Evolutionary conservation across 768 basidiomycete species (phyloP), one percentile per base, ranked within the genome.

Genomic region (Collybia sp.): DNA sequence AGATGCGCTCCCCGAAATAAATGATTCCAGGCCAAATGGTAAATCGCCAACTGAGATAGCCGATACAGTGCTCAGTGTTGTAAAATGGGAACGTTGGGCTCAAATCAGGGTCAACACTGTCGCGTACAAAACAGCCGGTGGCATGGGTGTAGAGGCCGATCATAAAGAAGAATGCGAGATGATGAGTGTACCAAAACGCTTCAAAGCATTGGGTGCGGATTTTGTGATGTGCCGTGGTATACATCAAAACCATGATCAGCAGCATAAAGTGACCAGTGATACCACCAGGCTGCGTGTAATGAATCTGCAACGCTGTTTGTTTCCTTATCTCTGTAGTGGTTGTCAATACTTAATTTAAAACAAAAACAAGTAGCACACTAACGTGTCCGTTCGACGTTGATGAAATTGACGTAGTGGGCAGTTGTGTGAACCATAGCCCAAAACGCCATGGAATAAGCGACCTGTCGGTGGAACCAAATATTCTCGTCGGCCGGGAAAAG

Each of bases 111-210:
- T 82, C 63, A 12, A 72, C 68, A n/a, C 79, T 72, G 62, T 93
- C 91, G 40, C 93, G 91, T 48, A 97, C 93, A 66, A 97, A 97
- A 66, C 93, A 97, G 4, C 93, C 93, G 45, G 87, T 87, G 8
- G 93, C 92, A 62, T 94, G 93, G 16, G 88, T 77, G 66, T 88
- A 95, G 40, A 96, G 79, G 30, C 81, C 88, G 50, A 94, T 71
- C 82, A 94, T 89, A 71, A 94, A 93, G 71, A 93, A 90, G 75
- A 93, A 91, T 10, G 89, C 90, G 34, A 93, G 80, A 55, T 94
- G 93, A 53, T 95, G 93, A 30, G 93, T 93, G 64, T 93, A 95
- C 93, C 93, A 95, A 73, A 97, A 97, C 1, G 81, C 90, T 64
- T 97, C 93, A 66, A 94, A 96, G 70, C 83, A 89, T 65, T 93